Evolutionary conservation across 345 rosid genomes (phyloP).

Genomic region (Eucalyptus polybractea): DNA sequence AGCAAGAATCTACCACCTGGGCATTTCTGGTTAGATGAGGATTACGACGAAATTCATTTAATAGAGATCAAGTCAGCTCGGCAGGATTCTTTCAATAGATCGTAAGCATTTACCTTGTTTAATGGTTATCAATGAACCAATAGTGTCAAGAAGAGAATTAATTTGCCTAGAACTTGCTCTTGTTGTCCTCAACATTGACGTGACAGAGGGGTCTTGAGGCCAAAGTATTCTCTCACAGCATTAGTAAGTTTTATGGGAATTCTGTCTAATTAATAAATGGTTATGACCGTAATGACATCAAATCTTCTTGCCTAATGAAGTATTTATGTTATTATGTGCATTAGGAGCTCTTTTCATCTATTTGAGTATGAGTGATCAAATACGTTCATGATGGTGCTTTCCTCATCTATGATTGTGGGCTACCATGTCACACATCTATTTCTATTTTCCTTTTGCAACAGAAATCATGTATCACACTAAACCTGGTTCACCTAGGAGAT

Average conservation of each 20-base stretch:
- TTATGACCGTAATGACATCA: background rate
- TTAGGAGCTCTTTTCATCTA: background rate
- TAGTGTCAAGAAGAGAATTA: background rate
- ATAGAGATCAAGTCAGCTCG: slow-evolving; percentile 63
- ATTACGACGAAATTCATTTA: slow-evolving; percentile 22
- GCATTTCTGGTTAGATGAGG: slow-evolving; percentile 58
- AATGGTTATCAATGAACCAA: background rate
- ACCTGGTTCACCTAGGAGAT: background rate
- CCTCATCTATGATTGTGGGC: background rate
- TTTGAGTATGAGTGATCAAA: background rate
- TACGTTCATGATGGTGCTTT: background rate
- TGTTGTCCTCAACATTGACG: background rate
- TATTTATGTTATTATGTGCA: background rate
- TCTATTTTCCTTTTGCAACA: background rate
- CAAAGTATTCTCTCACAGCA: background rate
- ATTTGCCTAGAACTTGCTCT: background rate
- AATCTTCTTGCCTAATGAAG: background rate
- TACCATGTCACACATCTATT: background rate
- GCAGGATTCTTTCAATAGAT: slow-evolving; percentile 55
- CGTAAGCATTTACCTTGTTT: slow-evolving; percentile 32
- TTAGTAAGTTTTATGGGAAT: background rate
- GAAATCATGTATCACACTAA: background rate
- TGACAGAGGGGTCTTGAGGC: background rate
- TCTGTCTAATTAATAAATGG: background rate
- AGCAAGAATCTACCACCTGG: slow-evolving; percentile 78